Evolutionary conservation across 805 yeast species (phyloP).

Genomic region (Zygotorulaspora florentina): DNA sequence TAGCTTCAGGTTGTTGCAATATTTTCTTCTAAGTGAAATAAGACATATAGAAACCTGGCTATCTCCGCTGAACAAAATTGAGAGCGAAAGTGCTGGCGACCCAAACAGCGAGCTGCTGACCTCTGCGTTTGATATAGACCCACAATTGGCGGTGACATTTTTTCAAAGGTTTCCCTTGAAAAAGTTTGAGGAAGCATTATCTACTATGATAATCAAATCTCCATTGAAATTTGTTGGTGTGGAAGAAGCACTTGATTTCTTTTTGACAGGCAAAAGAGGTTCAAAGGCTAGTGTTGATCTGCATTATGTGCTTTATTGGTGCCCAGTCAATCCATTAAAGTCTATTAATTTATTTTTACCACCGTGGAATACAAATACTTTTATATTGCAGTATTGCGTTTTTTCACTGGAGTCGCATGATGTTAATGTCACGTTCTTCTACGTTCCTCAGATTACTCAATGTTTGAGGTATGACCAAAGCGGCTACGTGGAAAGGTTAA

Average conservation of each 20-base stretch:
- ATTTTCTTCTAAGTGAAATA: slow-evolving; percentile 74
- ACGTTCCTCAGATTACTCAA: slow-evolving; percentile 97
- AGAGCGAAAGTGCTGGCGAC: slow-evolving; percentile 36
- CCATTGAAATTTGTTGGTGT: slow-evolving; percentile 47
- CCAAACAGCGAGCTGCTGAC: slow-evolving; percentile 38
- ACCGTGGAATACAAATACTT: slow-evolving; percentile 60
- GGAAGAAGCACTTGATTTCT: slow-evolving; percentile 20
- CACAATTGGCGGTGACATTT: slow-evolving; percentile 67
- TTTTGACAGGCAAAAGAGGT: slow-evolving; percentile 8
- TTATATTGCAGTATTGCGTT: slow-evolving; percentile 80
- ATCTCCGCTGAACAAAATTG: slow-evolving; percentile 36
- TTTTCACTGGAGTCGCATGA: slow-evolving; percentile 84
- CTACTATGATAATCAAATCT: slow-evolving; percentile 43
- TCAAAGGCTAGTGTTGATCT: slow-evolving; percentile 11
- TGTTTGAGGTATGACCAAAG: slow-evolving; percentile 72
- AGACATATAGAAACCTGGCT: slow-evolving; percentile 73
- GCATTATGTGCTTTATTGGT: slow-evolving; percentile 58
- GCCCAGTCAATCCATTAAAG: slow-evolving; percentile 73
- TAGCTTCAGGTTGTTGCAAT: slow-evolving; percentile 52
- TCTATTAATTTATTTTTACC: slow-evolving; percentile 82
- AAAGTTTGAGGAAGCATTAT: slow-evolving; percentile 36
- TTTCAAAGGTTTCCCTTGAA: slow-evolving; percentile 48
- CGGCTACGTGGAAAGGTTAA: slow-evolving; percentile 85
- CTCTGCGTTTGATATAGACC: slow-evolving; percentile 61
- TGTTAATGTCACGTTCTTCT: slow-evolving; percentile 84